Conservation (phyloP, 2,329 filamentous ascomycete species). For the Aspergillus quadrilineatus region DNA sequence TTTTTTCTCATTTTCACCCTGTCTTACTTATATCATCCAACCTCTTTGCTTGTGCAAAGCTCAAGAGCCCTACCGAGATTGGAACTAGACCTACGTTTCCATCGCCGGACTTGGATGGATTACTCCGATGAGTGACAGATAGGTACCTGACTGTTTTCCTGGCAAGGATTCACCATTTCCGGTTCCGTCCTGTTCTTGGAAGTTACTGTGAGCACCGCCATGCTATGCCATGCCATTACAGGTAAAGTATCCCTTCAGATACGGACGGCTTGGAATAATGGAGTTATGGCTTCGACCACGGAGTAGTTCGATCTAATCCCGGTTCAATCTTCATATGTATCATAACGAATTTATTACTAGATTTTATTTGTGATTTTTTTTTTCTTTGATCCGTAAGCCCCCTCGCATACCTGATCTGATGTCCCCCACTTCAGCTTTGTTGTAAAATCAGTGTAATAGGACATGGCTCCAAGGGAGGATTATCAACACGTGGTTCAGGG, state of each 20-base stretch:
- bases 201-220: neutral
- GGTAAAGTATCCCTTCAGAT: neutral
- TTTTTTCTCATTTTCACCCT: constrained; percentile 1
- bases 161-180: too few relatives aligned
- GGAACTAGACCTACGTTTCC: neutral
- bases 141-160: too few relatives aligned
- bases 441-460: too few relatives aligned
- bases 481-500: too few relatives aligned
- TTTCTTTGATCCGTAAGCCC: neutral
- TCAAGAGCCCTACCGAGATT: neutral
- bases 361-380: neutral
- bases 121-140: too few relatives aligned
- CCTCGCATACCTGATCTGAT: too few relatives aligned
- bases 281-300: neutral
- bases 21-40: neutral
- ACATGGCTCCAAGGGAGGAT: too few relatives aligned
- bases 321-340: constrained; percentile 2
- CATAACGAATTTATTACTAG: constrained; percentile 11
- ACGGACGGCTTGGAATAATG: neutral
- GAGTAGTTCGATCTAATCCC: neutral
- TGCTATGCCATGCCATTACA: neutral
- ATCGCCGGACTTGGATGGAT: neutral
- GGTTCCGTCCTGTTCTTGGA: neutral
- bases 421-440: too few relatives aligned
- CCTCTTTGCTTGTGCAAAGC: neutral